Evolutionary conservation across 2,329 filamentous ascomycete species (phyloP), one percentile per base, ranked within the genome.

Genomic region (Ascochyta clinopodiicola): DNA sequence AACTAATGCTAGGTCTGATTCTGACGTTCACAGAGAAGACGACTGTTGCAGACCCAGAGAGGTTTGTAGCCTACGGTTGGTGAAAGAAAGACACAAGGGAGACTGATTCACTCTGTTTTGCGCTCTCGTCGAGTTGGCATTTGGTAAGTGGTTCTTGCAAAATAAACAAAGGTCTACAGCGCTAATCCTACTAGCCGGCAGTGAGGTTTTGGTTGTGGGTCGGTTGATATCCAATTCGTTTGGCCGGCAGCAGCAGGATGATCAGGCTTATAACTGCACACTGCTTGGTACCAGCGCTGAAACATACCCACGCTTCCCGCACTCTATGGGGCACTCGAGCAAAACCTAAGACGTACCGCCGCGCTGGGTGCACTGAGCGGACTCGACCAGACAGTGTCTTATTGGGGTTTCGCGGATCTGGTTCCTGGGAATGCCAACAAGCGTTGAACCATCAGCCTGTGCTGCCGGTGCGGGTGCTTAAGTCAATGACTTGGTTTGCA

Each of bases 1-100:
- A 34, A 29, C 12, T 51, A 21, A 37, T 25, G 25, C 25, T 56
- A 5, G 25, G 31, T 37, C 39, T 56, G 24, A 46, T 32, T n/a
- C 21, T 56, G 6, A 44, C 19, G 27, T 36, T n/a, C 24, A 56
- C 52, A 51, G 42, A 43, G 10, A 51, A 46, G 21, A 45, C 15
- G 6, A 17, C 29, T 21, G 15, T 45, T 2, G 24, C 22, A 7
- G 37, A 51, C 32, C 37, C 37, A 24, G 46, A 56, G 32, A 46
- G 15, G 17, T 21, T 15, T 3, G 15, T 47, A 21, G 43, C 43
- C 25, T 56, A 51, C 22, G 36, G 40, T 19, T 50, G 52, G 42
- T 56, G 48, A 27, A 19, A 2, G 8, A 12, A 13, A 13, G n/a
- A 9, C 0, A 8, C 7, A 12, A 15, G 15, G 35, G 29, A 31